These are phyloP conservation scores for Aspergillus olivimuriae DNA, from an alignment of 495 filamentous ascomycete genomes.

Conservation along the genomic window DNA sequence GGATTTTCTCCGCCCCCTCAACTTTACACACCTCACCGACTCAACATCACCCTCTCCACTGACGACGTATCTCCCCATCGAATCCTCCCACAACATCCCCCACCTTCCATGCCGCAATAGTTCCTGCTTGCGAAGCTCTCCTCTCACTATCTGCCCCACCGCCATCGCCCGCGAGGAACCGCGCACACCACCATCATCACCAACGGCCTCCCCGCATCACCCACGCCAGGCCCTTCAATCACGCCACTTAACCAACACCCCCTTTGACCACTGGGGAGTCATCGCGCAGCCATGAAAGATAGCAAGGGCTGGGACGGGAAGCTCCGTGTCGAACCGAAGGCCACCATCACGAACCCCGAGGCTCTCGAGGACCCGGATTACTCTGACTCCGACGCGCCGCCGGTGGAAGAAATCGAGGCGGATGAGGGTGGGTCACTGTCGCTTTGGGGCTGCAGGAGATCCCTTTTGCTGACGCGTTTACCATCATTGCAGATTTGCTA, in stretches of 20 bases:
- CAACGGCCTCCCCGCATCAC: conserved; percentile 4
- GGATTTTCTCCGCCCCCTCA: too few species aligned
- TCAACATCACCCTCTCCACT: too few species aligned
- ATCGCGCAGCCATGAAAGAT: conserved; percentile 38
- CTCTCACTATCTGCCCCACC: too few species aligned
- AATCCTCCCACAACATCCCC: too few species aligned
- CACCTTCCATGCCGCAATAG: too few species aligned
- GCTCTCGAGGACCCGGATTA: conserved; percentile 76
- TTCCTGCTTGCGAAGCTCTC: too few species aligned
- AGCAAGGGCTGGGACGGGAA: conserved; percentile 94
- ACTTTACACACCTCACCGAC: too few species aligned
- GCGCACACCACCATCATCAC: too few species aligned
- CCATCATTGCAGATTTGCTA: conserved; percentile 48
- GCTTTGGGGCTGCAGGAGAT: neutral
- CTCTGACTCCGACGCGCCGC: conserved; percentile 73
- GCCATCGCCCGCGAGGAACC: too few species aligned
- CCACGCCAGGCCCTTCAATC: neutral
- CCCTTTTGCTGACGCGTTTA: conserved; percentile 1
- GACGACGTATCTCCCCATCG: too few species aligned
- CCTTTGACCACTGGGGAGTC: neutral
- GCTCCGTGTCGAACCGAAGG: conserved; percentile 61
- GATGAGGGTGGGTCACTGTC: conserved; percentile 63
- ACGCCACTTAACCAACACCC: conserved; percentile 3
- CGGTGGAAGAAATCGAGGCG: conserved; percentile 67
- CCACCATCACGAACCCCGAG: conserved; percentile 65